Percentiles rank a stretch among this genome's conserved stretches.
Conservation (phyloP, 2,329 filamentous ascomycete genomes). For the Claviceps sp. region DNA sequence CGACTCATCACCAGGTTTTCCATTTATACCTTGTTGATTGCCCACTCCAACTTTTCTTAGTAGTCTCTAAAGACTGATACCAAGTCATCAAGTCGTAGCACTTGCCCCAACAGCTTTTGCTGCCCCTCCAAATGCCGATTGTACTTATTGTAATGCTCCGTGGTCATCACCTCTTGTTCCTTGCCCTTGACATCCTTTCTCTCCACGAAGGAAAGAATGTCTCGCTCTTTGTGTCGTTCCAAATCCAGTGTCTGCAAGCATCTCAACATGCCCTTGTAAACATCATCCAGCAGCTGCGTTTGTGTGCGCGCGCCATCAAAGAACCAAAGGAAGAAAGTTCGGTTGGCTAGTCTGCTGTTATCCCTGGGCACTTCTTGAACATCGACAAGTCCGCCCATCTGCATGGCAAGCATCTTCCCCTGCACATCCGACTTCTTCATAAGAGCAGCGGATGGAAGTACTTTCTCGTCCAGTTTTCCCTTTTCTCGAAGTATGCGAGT, state of each 20-base stretch:
- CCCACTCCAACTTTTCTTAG: neutral
- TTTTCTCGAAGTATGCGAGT: slow-evolving; percentile 72
- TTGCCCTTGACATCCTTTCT: slow-evolving; percentile 75
- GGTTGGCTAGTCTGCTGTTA: slow-evolving; percentile 63
- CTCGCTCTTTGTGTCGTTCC: slow-evolving; percentile 57
- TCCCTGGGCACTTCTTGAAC: slow-evolving; percentile 91
- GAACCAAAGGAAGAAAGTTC: slow-evolving; percentile 85
- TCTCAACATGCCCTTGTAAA: slow-evolving; percentile 82
- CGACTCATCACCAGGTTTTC: neutral
- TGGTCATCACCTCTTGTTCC: slow-evolving; percentile 66
- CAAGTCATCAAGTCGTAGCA: slow-evolving; percentile 71
- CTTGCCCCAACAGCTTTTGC: slow-evolving; percentile 63
- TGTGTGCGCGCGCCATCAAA: slow-evolving; percentile 66
- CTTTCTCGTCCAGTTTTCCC: slow-evolving; percentile 91
- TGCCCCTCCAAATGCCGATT: slow-evolving; percentile 48
- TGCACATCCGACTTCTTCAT: slow-evolving; percentile 79
- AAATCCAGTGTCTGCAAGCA: slow-evolving; percentile 68
- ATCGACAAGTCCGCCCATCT: slow-evolving; percentile 75
- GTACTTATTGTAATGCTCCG: slow-evolving; percentile 56
- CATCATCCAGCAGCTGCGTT: slow-evolving; percentile 59
- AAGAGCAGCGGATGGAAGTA: slow-evolving; percentile 65
- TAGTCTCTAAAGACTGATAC: slow-evolving; percentile 74
- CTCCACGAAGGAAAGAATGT: slow-evolving; percentile 68
- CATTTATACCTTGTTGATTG: neutral
- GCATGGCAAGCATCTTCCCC: slow-evolving; percentile 71